These are phyloP conservation scores for Pseudevernia furfuracea DNA, from an alignment of 495 filamentous ascomycete genomes.

Conservation along the genomic window DNA sequence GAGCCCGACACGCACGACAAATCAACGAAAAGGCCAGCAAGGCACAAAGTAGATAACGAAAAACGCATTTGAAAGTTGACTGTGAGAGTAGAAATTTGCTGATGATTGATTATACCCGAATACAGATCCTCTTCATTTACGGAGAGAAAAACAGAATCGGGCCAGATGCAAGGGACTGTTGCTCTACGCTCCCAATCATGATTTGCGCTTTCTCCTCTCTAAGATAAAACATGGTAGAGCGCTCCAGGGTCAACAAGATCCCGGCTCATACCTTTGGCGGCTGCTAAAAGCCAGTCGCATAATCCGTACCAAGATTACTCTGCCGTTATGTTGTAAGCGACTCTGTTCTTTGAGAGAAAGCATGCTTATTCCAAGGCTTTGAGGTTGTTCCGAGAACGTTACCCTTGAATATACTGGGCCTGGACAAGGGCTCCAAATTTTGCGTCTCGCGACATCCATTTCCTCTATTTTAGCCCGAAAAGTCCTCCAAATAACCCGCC, in stretches of 20 bases:
- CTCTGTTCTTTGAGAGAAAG: not conserved
- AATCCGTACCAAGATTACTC: not conserved
- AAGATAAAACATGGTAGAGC: not conserved
- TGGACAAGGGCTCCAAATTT: not conserved
- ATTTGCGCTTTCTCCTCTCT: not conserved
- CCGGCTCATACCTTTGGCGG: not conserved
- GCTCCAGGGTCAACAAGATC: not conserved
- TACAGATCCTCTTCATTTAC: not conserved
- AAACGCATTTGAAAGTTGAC: not conserved
- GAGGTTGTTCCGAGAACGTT: not conserved
- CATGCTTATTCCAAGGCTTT: not conserved
- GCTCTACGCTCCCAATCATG: not conserved
- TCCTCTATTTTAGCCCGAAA: constrained; percentile 35
- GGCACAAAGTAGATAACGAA: not conserved
- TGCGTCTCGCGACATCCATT: not conserved
- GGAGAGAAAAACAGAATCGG: not conserved
- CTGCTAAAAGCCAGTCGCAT: not conserved
- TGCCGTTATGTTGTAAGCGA: not conserved
- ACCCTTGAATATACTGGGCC: not conserved
- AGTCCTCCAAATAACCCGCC: constrained; percentile 37
- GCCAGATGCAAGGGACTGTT: not conserved
- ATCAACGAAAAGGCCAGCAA: not conserved
- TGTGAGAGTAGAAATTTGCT: not conserved
- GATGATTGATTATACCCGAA: not conserved
- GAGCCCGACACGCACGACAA: not conserved